These are phyloP conservation scores for Xylariomycetidae sp. DNA, from an alignment of 2,329 filamentous ascomycete genomes.

Conservation along the genomic window DNA sequence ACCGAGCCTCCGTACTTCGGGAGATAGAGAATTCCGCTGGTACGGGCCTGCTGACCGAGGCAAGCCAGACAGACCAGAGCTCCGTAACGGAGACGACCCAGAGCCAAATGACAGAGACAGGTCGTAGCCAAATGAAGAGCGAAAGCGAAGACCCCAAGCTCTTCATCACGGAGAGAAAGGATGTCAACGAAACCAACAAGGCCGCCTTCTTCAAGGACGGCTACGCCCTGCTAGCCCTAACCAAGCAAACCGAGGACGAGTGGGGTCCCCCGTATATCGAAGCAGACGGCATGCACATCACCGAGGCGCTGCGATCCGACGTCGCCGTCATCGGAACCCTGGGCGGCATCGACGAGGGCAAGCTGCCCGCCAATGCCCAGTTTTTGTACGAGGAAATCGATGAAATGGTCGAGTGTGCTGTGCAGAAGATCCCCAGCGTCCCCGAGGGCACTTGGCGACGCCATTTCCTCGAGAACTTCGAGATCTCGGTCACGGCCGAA, in stretches of 20 bases:
- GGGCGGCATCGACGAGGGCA: background rate
- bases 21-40: too few relatives aligned
- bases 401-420: too few relatives aligned
- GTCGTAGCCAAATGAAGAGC: too few relatives aligned
- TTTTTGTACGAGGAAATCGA: too few relatives aligned
- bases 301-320: conserved; percentile 1
- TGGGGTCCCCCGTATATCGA: background rate
- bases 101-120: too few relatives aligned
- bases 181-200: conserved; percentile 4
- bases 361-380: too few relatives aligned
- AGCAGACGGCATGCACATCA: conserved; percentile 3
- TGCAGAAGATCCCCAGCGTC: too few relatives aligned
- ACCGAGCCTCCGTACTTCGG: too few relatives aligned
- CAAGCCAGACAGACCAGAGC: background rate
- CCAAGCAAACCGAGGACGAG: background rate
- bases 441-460: too few relatives aligned
- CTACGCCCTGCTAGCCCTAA: conserved; percentile 1
- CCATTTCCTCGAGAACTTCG: too few relatives aligned
- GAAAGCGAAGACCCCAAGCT: background rate
- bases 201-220: background rate
- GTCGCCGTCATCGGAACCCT: conserved; percentile 1
- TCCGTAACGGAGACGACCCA: too few relatives aligned
- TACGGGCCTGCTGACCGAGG: background rate
- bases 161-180: background rate
- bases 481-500: too few relatives aligned